phyloP scores from a whole-genome alignment of 2,329 filamentous ascomycete species.

The Colletotrichum costaricense region DNA sequence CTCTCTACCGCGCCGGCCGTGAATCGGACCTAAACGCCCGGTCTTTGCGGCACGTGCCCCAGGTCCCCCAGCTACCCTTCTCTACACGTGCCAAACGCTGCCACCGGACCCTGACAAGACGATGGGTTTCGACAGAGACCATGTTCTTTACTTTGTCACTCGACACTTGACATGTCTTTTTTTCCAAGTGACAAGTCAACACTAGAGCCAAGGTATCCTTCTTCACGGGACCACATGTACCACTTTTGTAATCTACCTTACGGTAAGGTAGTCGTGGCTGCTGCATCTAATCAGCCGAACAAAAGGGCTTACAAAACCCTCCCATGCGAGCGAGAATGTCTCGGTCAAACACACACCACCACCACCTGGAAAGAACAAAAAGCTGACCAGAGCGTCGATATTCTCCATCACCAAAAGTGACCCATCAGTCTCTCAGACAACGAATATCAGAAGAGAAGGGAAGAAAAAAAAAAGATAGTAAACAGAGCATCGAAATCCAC shows the following conservation, averaged over 20 bases:
- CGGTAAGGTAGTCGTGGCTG: not conserved
- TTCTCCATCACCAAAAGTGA: not conserved
- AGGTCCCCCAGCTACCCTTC: not conserved
- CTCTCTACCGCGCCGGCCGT: not conserved
- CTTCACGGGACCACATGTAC: not conserved
- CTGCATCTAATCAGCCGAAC: not conserved
- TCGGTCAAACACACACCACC: not conserved
- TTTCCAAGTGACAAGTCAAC: not conserved
- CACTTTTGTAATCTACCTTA: not conserved
- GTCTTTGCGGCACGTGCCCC: conserved; percentile 12
- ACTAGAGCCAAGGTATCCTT: not conserved
- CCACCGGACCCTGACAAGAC: too few species aligned
- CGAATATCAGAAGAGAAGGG: not conserved
- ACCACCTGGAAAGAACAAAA: not conserved
- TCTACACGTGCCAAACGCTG: conserved; percentile 27
- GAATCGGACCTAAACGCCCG: not conserved
- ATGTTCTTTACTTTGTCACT: not conserved
- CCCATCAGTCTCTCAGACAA: not conserved
- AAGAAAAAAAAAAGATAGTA: too few species aligned
- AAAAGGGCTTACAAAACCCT: not conserved
- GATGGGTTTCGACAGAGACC: too few species aligned
- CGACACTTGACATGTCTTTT: not conserved
- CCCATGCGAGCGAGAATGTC: not conserved
- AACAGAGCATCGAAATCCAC: not conserved
- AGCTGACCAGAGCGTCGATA: not conserved